These are phyloP conservation scores for Juglanconis juglandina DNA, from an alignment of 2,329 filamentous ascomycete genomes.

Conservation along the genomic window DNA sequence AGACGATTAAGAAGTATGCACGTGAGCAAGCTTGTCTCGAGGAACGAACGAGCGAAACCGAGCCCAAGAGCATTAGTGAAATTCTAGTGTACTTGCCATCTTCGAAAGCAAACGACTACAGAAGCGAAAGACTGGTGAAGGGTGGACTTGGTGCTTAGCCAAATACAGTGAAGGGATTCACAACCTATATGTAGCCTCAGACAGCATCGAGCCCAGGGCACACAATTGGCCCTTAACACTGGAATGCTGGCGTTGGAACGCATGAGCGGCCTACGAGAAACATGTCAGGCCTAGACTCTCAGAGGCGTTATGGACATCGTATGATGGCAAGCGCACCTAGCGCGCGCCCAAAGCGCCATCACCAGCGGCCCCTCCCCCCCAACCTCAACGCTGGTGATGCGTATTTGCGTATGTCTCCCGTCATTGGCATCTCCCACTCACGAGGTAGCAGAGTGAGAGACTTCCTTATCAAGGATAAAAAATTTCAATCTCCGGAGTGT, in stretches of 20 bases:
- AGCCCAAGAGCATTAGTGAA: neutral
- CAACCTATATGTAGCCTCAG: neutral
- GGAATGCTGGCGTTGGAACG: neutral
- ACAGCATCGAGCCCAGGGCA: neutral
- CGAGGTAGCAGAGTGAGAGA: conserved; percentile 47
- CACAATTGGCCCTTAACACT: neutral
- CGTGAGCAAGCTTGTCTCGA: neutral
- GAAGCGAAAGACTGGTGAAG: neutral
- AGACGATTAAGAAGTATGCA: neutral
- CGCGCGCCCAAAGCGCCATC: neutral
- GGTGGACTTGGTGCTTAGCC: neutral
- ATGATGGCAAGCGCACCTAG: conserved; percentile 2
- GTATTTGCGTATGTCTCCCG: conserved; percentile 47
- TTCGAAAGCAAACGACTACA: neutral
- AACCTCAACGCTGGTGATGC: too few relatives aligned
- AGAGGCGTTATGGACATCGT: too few relatives aligned
- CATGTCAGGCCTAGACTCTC: neutral
- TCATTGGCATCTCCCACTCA: conserved; percentile 59
- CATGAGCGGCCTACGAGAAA: neutral
- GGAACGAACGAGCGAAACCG: neutral
- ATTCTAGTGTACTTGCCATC: neutral
- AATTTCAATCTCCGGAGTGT: conserved; percentile 54
- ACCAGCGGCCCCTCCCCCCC: neutral
- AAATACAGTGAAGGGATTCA: too few relatives aligned
- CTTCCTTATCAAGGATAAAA: conserved; percentile 58